phyloP scores from a whole-genome alignment of 441 rosid genomes.

The Erysimum pusillum region DNA sequence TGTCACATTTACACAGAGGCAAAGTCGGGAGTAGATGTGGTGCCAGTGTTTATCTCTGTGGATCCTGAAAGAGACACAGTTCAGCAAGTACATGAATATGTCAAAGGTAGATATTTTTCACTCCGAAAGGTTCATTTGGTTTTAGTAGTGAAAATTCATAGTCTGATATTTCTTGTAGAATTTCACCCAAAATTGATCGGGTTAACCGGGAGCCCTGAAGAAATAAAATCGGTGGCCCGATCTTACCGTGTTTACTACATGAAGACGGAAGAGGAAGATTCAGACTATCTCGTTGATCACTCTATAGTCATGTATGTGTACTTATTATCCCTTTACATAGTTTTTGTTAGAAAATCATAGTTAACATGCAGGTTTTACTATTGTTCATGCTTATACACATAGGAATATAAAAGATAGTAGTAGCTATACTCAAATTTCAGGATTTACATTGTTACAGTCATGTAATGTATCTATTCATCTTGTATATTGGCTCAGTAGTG shows the following conservation, averaged over 20 bases:
- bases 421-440: background rate
- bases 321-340: constrained; percentile 19
- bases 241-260: constrained; percentile 92
- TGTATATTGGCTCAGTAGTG: background rate
- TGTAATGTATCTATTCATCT: background rate
- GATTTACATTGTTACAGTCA: constrained; percentile 4
- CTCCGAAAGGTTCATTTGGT: background rate
- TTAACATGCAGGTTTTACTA: background rate
- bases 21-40: constrained; percentile 73
- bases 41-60: constrained; percentile 86
- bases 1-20: constrained; percentile 62
- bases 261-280: constrained; percentile 95
- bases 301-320: constrained; percentile 87
- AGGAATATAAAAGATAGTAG: background rate
- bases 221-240: constrained; percentile 84
- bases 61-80: constrained; percentile 97
- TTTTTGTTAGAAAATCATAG: background rate
- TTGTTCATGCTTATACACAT: background rate
- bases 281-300: constrained; percentile 98
- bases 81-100: constrained; percentile 89
- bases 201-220: constrained; percentile 82
- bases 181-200: constrained; percentile 90
- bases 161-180: constrained; percentile 56
- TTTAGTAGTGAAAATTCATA: constrained; percentile 16
- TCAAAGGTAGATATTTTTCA: constrained; percentile 65